Percentiles rank a stretch among this genome's conserved stretches.
phyloP scores from a whole-genome alignment of 768 basidiomycete species.

The Amanita phalloides region DNA sequence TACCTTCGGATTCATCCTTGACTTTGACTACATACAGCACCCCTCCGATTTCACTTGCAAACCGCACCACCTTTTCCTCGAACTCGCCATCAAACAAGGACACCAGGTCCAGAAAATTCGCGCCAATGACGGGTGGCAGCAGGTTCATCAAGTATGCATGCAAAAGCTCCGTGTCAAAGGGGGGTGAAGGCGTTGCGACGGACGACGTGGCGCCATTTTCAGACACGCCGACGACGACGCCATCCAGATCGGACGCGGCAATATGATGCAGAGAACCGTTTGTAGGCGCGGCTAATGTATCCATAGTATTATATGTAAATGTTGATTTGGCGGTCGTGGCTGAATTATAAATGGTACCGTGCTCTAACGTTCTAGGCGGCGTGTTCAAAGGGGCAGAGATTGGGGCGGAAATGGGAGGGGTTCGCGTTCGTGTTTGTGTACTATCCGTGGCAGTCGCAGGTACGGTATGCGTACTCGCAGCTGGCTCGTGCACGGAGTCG shows the following conservation, averaged over 20 bases:
- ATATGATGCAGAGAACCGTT: constrained; percentile 1
- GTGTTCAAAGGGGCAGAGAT: not conserved
- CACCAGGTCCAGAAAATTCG: constrained; percentile 51
- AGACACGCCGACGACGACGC: not conserved
- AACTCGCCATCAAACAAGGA: constrained; percentile 64
- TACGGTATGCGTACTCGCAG: not conserved
- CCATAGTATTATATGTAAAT: not conserved
- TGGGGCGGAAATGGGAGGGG: not conserved
- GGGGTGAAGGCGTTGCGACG: constrained; percentile 6
- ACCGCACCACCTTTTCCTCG: constrained; percentile 63
- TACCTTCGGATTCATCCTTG: constrained; percentile 68
- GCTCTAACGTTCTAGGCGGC: not conserved
- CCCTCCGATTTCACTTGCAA: constrained; percentile 65
- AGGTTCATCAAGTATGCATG: constrained; percentile 60
- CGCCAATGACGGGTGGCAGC: constrained; percentile 77
- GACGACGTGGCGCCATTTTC: constrained; percentile 1
- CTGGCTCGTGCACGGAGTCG: not conserved
- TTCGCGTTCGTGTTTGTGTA: not conserved
- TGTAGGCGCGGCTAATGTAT: not conserved
- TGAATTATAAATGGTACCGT: not conserved
- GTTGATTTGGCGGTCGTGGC: not conserved
- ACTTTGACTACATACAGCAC: constrained; percentile 78
- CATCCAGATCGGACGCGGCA: not conserved
- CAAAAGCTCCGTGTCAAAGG: constrained; percentile 65
- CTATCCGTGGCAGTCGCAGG: too few relatives aligned